phyloP scores from a whole-genome alignment of 345 rosid genomes.

The Gossypium raimondii region DNA sequence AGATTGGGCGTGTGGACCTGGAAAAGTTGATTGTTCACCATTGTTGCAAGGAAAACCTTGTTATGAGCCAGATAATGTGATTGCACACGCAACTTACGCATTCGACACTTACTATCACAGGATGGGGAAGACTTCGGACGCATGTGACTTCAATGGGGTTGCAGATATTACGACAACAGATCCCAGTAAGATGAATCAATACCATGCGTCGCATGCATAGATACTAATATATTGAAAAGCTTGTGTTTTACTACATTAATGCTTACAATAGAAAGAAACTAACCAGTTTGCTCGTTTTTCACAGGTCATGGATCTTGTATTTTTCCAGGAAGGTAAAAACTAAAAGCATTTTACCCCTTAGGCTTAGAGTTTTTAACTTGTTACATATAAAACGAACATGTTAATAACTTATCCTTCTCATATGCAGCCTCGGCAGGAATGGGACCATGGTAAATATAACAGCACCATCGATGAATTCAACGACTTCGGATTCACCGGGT shows the following conservation, averaged over 20 bases:
- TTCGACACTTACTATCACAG: slow-evolving; percentile 60
- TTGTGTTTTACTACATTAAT: background rate
- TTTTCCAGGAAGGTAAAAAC: slow-evolving; percentile 61
- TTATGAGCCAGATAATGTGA: slow-evolving; percentile 58
- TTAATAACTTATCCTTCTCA: background rate
- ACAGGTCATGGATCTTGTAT: slow-evolving; percentile 72
- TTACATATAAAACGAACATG: background rate
- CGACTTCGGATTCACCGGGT: background rate
- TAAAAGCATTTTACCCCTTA: background rate
- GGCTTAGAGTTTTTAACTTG: background rate
- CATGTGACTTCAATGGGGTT: slow-evolving; percentile 64
- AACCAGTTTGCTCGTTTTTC: slow-evolving; percentile 12
- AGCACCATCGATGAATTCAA: slow-evolving; percentile 44
- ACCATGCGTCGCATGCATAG: background rate
- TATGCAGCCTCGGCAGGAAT: slow-evolving; percentile 52
- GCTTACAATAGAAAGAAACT: background rate
- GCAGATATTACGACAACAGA: slow-evolving; percentile 57
- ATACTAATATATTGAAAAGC: background rate
- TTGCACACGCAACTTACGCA: slow-evolving; percentile 62
- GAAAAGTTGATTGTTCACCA: slow-evolving; percentile 60
- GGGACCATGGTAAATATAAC: slow-evolving; percentile 46
- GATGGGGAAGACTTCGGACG: slow-evolving; percentile 44
- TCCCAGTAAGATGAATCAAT: slow-evolving; percentile 45
- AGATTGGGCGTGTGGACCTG: slow-evolving; percentile 78
- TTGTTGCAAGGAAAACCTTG: slow-evolving; percentile 54